Percentiles rank a stretch among this genome's conserved stretches.
Conservation (phyloP, 768 basidiomycete genomes). For the Trametes cinnabarina region DNA sequence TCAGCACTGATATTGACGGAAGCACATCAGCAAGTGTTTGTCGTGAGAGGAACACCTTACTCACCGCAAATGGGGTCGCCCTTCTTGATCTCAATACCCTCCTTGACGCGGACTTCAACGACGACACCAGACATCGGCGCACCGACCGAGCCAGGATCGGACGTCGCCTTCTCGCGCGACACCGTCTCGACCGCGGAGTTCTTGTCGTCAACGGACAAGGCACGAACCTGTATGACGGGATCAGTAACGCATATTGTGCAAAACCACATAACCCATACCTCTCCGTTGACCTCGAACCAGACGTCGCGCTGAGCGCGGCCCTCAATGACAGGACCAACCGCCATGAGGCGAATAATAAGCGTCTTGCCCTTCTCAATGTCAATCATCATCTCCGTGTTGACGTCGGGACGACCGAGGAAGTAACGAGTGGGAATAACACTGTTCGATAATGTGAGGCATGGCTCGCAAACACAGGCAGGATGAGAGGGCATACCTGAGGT, state of each 20-base stretch:
- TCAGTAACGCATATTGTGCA: neutral
- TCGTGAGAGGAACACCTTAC: conserved; percentile 30
- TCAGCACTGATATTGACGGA: conserved; percentile 59
- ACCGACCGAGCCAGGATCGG: conserved; percentile 94
- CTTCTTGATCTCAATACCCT: conserved; percentile 96
- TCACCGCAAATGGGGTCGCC: conserved; percentile 92
- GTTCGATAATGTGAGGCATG: conserved; percentile 1
- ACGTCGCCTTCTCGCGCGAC: conserved; percentile 90
- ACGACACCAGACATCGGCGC: conserved; percentile 98
- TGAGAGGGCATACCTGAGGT: conserved; percentile 87
- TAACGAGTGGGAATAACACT: conserved; percentile 95
- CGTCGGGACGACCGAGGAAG: conserved; percentile 90
- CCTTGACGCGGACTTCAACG: conserved; percentile 96
- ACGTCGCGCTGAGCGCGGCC: conserved; percentile 92
- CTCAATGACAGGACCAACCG: conserved; percentile 89
- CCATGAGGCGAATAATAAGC: conserved; percentile 93
- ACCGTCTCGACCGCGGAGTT: conserved; percentile 96
- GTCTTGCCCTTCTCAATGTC: conserved; percentile 97
- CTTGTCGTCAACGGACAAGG: conserved; percentile 93
- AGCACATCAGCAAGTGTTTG: conserved; percentile 9
- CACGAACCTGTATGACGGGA: conserved; percentile 63
- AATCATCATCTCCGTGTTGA: conserved; percentile 96
- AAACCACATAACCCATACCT: conserved; percentile 45
- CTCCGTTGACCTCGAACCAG: conserved; percentile 98
- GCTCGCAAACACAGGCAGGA: neutral